Conservation (phyloP, 2,329 filamentous ascomycete genomes). For the Diplodia seriata region DNA sequence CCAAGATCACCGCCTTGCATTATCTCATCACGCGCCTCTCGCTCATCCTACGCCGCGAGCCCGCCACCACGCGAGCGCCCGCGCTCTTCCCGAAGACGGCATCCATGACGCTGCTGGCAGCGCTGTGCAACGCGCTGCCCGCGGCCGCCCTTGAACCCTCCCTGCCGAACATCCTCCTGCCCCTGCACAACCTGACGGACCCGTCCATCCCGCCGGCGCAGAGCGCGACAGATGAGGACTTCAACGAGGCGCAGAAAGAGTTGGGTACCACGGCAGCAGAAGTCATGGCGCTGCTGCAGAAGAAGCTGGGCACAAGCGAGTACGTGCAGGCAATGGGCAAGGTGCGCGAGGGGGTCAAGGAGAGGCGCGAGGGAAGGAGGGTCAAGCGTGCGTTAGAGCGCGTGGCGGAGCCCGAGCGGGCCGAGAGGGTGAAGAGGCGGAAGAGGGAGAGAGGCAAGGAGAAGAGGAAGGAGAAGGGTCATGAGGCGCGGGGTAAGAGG, state of each 20-base stretch:
- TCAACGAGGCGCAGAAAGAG: conserved; percentile 71
- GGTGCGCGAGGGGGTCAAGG: conserved; percentile 75
- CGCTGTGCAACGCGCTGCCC: conserved; percentile 69
- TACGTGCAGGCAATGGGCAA: conserved; percentile 77
- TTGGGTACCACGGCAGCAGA: conserved; percentile 77
- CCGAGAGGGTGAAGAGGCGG: conserved; percentile 79
- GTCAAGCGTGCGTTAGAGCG: conserved; percentile 90
- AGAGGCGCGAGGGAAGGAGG: conserved; percentile 74
- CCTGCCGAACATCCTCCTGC: conserved; percentile 69
- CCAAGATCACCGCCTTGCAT: conserved; percentile 62
- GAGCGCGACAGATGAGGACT: conserved; percentile 63
- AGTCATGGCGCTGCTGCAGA: conserved; percentile 81
- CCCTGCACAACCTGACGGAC: conserved; percentile 85
- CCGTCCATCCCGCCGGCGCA: conserved; percentile 71
- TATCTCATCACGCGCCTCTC: conserved; percentile 82
- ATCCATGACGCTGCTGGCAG: conserved; percentile 75
- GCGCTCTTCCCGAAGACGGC: conserved; percentile 77
- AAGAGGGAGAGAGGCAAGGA: conserved; percentile 68
- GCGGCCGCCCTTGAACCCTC: conserved; percentile 65
- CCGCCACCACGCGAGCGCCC: conserved; percentile 63
- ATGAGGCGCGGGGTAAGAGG: conserved; percentile 74
- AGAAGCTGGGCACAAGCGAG: conserved; percentile 78
- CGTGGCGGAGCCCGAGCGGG: conserved; percentile 79
- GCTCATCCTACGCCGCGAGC: conserved; percentile 78
- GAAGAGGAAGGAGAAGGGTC: conserved; percentile 74